Conservation (phyloP, 2,329 filamentous ascomycete genomes). For the Aspergillus pseudonomiae region DNA sequence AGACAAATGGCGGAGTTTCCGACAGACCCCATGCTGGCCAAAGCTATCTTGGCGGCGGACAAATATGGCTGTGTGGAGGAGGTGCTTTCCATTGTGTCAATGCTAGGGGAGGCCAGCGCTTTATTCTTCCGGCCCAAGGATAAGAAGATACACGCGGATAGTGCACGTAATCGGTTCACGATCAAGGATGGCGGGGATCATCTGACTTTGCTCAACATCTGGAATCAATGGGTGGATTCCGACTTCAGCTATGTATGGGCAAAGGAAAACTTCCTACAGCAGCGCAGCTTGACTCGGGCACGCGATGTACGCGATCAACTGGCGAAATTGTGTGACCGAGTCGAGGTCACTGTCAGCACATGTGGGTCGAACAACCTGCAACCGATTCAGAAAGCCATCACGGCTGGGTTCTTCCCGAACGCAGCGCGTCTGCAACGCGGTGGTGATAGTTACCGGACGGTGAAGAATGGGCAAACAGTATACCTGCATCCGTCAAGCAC, state of each 20-base stretch:
- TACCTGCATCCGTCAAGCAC: constrained; percentile 90
- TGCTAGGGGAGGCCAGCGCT: constrained; percentile 84
- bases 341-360: constrained; percentile 74
- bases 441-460: constrained; percentile 85
- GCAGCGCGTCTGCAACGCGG: constrained; percentile 80
- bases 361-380: constrained; percentile 71
- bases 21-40: constrained; percentile 87
- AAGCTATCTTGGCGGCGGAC: constrained; percentile 83
- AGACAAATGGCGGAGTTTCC: constrained; percentile 96
- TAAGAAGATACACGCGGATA: constrained; percentile 95
- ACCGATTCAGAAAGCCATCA: constrained; percentile 84
- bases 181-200: constrained; percentile 91
- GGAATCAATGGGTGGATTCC: constrained; percentile 91
- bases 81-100: constrained; percentile 88
- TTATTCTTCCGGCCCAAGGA: constrained; percentile 96
- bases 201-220: constrained; percentile 85
- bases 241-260: constrained; percentile 89
- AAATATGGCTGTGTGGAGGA: constrained; percentile 93
- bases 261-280: constrained; percentile 91
- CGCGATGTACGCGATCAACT: constrained; percentile 93
- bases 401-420: constrained; percentile 92
- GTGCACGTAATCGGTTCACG: constrained; percentile 84
- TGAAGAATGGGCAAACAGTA: constrained; percentile 87
- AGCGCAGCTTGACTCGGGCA: constrained; percentile 83
- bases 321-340: constrained; percentile 86